Evolutionary conservation across 257 asterid species (phyloP), one percentile per base, ranked within the genome.

Genomic region (Osmanthus fragrans): DNA sequence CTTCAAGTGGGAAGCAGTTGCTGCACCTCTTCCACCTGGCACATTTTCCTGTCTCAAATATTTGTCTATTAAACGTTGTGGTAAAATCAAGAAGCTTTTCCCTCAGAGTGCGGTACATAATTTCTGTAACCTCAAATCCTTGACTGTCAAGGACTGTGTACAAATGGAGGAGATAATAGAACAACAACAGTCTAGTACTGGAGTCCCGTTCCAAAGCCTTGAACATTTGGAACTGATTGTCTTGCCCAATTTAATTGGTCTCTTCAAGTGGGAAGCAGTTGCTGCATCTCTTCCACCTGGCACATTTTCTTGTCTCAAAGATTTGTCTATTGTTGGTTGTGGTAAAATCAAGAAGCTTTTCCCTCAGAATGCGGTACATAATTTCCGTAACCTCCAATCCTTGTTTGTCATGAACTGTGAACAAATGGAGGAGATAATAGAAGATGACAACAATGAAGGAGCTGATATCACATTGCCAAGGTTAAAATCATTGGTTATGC

Each of bases 121-220:
- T 58, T 71, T 74, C 60, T 40, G 1, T 67, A 78, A 74, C 69
- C 77, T 82, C 36, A 68, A 72, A 40, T 70, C 69, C 30, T 49
- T 82, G 34, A 6, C 23, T 18, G 74, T 79, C 18, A 32, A 63
- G 19, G 65, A 47, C 8, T 78, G 85, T 30, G 73, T 68, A 0
- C 69, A 30, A 67, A 37, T 83, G 73, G 81, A 71, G 78, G 83
- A 83, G 68, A 71, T 83, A 51, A 76, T 79, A 54, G 33, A 72
- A 82, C 4, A 76, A 71, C 5, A 68, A 79, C n/a, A n/a, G n/a
- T n/a, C n/a, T n/a, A n/a, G n/a, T n/a, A n/a, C n/a, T 6, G 40
- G 10, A 10, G 40, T 36, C 40, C 40, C 40, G 7, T 36, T 36
- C 40, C 40, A 36, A 36, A 36, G 40, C 40, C 40, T 36, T 36